These are phyloP conservation scores for Geranium incanum DNA, from an alignment of 441 rosid genomes.

Conservation along the genomic window DNA sequence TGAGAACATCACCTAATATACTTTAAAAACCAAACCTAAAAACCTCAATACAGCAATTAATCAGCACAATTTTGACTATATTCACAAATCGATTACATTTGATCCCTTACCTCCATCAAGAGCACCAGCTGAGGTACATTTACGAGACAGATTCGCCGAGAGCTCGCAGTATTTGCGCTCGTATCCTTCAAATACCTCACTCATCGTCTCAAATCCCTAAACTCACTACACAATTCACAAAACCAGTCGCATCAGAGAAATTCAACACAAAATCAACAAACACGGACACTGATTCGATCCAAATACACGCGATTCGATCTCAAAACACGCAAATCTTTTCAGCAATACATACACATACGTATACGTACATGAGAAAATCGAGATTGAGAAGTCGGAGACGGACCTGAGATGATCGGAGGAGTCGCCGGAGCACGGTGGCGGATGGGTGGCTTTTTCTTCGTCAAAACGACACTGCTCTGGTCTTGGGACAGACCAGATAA, in stretches of 20 bases:
- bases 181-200: too few relatives aligned
- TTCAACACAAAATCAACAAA: constrained; percentile 3
- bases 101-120: too few relatives aligned
- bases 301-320: not conserved
- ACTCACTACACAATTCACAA: not conserved
- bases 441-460: not conserved
- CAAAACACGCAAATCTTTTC: not conserved
- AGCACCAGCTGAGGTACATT: too few relatives aligned
- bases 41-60: too few relatives aligned
- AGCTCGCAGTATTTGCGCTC: too few relatives aligned
- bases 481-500: not conserved
- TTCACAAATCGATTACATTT: too few relatives aligned
- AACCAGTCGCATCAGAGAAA: not conserved
- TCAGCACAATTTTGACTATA: too few relatives aligned
- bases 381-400: not conserved
- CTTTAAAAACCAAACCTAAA: too few relatives aligned
- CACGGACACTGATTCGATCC: not conserved
- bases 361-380: not conserved
- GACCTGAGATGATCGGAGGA: not conserved
- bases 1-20: too few relatives aligned
- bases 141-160: too few relatives aligned
- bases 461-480: constrained; percentile 3
- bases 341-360: not conserved
- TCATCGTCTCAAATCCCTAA: too few relatives aligned
- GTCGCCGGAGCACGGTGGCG: constrained; percentile 9